Conservation (phyloP, 805 yeast species). For the Phaffomyces opuntiae region DNA sequence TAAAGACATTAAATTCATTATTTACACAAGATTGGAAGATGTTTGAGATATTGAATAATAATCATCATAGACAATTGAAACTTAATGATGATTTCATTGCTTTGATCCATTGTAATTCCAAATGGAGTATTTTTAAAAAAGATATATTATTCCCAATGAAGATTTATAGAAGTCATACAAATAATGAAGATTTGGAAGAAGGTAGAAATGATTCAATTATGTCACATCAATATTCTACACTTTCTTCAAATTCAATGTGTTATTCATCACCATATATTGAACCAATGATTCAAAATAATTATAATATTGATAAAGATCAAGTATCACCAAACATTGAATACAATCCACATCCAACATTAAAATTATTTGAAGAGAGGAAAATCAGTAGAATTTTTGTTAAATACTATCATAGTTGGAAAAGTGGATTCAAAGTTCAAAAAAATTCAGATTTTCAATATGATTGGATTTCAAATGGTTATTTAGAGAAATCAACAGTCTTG, state of each 20-base stretch:
- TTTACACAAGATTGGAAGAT: slow-evolving; percentile 3
- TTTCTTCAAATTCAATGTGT: neutral
- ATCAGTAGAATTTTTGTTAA: slow-evolving; percentile 4
- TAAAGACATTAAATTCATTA: neutral
- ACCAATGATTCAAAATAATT: slow-evolving; percentile 9
- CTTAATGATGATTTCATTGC: slow-evolving; percentile 1
- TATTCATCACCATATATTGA: slow-evolving; percentile 14
- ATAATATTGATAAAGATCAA: neutral
- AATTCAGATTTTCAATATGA: slow-evolving; percentile 8
- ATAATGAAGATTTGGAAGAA: neutral
- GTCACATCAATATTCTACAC: neutral
- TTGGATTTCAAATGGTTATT: slow-evolving; percentile 18
- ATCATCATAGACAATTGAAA: neutral
- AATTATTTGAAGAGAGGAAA: neutral
- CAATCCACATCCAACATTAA: slow-evolving; percentile 5
- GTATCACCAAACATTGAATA: neutral
- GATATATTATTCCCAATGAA: slow-evolving; percentile 5
- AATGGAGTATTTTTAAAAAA: slow-evolving; percentile 7
- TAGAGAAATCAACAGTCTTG: slow-evolving; percentile 10
- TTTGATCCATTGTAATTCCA: slow-evolving; percentile 3
- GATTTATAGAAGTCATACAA: neutral
- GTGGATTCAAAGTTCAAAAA: slow-evolving; percentile 3
- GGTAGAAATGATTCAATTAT: neutral
- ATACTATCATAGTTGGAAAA: slow-evolving; percentile 1
- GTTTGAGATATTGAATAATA: neutral